Base-by-base conservation (phyloP, 1,284 basidiomycete species). In the Bondarzewia mesenterica region DNA sequence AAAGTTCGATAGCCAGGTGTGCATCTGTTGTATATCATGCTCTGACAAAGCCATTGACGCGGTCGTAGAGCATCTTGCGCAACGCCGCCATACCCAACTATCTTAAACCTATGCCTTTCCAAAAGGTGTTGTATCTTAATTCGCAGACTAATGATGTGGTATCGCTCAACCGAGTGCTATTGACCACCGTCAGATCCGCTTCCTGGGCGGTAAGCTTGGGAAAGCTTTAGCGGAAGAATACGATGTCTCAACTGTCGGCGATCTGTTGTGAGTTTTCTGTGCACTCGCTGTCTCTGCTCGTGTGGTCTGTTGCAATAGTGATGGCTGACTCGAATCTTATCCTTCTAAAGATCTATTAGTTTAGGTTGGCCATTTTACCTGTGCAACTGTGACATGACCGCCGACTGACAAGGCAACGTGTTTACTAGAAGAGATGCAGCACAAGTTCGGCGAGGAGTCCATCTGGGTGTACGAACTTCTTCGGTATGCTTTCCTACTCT, bases 131-230 rank as follows among this genome's bases (percentile, higher is more conserved):
- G 49, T 29, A 7, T 16, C 10, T 40, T 16, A 40, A 15, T n/a
- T n/a, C n/a, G n/a, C n/a, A n/a, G n/a, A n/a, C n/a, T n/a, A n/a
- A 4, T n/a, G 20, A 18, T 38, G 37, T 46, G 39, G 46, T 29
- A 16, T 32, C 21, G 32, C 18, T 12, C 16, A 18, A 14, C n/a
- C n/a, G n/a, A n/a, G n/a, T n/a, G n/a, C n/a, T n/a, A n/a, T n/a
- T n/a, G n/a, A n/a, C 8, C 18, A 35, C 15, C 21, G 7, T 15
- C 52, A 95, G 89, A 97, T 99, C 60, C 82, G 96, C 5, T 92
- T 92, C 57, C 71, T 99, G 0, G 95, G 95, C 1, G 95, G 96
- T 5, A 99, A 99, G 66, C 78, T 99, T 0, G 95, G 96, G 1
- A 78, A 82, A 43, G 85, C 91, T 1, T 74, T 99, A 26, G 90